Evolutionary conservation across 2,329 filamentous ascomycete genomes (phyloP).

Genomic region (Beauveria brongniartii): DNA sequence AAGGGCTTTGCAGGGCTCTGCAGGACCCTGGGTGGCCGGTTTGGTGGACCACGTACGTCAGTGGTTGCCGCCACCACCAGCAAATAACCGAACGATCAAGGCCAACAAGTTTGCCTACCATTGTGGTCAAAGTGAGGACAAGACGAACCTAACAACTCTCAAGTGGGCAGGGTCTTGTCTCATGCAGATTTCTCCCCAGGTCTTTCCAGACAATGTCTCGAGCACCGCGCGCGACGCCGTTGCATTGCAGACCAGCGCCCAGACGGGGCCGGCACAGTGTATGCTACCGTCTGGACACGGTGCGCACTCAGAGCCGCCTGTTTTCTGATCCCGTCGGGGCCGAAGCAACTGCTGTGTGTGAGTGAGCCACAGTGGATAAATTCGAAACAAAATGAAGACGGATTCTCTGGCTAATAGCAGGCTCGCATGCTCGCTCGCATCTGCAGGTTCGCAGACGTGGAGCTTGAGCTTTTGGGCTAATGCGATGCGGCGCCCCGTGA

Average conservation of each 20-base stretch:
- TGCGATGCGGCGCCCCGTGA: not conserved
- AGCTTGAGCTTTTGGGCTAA: not conserved
- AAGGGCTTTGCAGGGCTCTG: not conserved
- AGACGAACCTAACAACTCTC: not conserved
- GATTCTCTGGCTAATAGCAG: too few relatives aligned
- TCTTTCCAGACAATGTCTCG: not conserved
- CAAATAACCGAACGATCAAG: not conserved
- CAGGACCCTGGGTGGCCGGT: not conserved
- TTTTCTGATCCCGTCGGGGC: not conserved
- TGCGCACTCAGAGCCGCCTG: not conserved
- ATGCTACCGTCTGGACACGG: not conserved
- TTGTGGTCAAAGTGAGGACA: not conserved
- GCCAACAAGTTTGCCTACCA: not conserved
- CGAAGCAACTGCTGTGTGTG: not conserved
- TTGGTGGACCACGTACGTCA: not conserved
- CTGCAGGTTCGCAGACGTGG: conserved; percentile 9
- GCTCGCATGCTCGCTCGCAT: not conserved
- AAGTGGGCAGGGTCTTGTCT: not conserved
- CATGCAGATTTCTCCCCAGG: not conserved
- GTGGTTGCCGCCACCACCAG: too few relatives aligned
- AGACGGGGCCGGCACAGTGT: not conserved
- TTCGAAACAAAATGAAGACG: not conserved
- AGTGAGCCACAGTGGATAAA: not conserved
- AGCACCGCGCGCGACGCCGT: not conserved
- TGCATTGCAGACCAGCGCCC: not conserved